A percentile compares a stretch with the other conserved stretches of the same genome.
phyloP scores from a whole-genome alignment of 768 basidiomycete genomes.

The Podaxis sp. region DNA sequence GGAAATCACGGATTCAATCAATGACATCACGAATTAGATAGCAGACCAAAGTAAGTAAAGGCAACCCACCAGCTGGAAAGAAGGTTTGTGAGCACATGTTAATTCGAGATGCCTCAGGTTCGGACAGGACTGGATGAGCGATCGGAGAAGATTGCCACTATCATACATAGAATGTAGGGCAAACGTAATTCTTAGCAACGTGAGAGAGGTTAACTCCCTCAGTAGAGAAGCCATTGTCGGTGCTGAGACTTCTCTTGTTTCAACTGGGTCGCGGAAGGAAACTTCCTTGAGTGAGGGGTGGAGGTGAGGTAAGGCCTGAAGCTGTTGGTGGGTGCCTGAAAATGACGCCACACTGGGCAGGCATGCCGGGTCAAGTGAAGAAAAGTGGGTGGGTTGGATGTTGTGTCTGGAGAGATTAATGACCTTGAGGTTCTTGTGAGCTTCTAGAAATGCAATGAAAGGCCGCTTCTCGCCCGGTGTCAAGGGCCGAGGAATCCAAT shows the following conservation, averaged over 20 bases:
- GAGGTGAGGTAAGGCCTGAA: slow-evolving; percentile 55
- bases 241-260: slow-evolving; percentile 64
- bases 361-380: slow-evolving; percentile 39
- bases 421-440: slow-evolving; percentile 48
- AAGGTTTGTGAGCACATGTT: slow-evolving; percentile 63
- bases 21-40: slow-evolving; percentile 1
- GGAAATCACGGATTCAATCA: background rate
- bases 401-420: slow-evolving; percentile 50
- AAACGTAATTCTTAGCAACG: slow-evolving; percentile 60
- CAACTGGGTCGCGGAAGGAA: slow-evolving; percentile 60
- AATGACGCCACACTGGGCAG: slow-evolving; percentile 53
- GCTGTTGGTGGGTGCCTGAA: slow-evolving; percentile 61
- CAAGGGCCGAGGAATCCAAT: slow-evolving; percentile 40
- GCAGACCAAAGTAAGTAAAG: background rate
- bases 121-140: slow-evolving; percentile 63
- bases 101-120: slow-evolving; percentile 59
- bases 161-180: slow-evolving; percentile 72
- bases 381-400: slow-evolving; percentile 49
- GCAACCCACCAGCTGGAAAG: slow-evolving; percentile 61
- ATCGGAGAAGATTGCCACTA: slow-evolving; percentile 63
- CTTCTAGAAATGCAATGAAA: slow-evolving; percentile 66
- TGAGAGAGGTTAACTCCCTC: slow-evolving; percentile 48
- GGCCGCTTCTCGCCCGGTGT: slow-evolving; percentile 44
- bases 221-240: slow-evolving; percentile 58
- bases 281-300: slow-evolving; percentile 49